Evolutionary conservation across 371 early-diverging fungal species (phyloP).

Genomic region (Mortierella sp.): DNA sequence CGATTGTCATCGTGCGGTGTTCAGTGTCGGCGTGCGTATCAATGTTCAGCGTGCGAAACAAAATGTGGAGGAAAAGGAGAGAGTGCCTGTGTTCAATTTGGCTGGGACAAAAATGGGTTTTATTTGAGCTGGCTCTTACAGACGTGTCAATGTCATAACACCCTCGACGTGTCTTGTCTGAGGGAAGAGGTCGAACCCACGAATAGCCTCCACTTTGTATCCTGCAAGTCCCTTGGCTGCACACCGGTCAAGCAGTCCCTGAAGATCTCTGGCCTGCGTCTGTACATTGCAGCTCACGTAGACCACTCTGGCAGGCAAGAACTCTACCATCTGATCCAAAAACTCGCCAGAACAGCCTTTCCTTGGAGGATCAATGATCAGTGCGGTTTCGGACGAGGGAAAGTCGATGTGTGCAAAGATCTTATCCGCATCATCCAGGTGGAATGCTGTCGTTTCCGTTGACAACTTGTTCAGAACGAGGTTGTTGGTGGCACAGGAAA

Average conservation of each 20-base stretch:
- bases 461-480: slow-evolving; percentile 64
- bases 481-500: slow-evolving; percentile 67
- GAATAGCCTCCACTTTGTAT: slow-evolving; percentile 63
- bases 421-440: slow-evolving; percentile 63
- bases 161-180: slow-evolving; percentile 73
- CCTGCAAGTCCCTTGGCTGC: slow-evolving; percentile 41
- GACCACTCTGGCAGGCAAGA: slow-evolving; percentile 69
- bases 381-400: slow-evolving; percentile 61
- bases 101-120: not conserved
- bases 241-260: slow-evolving; percentile 57
- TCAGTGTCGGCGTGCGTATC: not conserved
- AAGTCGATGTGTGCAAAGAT: slow-evolving; percentile 63
- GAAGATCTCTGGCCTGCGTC: slow-evolving; percentile 68
- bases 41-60: too few species aligned
- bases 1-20: slow-evolving; percentile 32
- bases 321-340: slow-evolving; percentile 67
- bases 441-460: slow-evolving; percentile 61
- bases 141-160: slow-evolving; percentile 62
- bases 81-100: not conserved
- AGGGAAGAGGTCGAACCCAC: slow-evolving; percentile 78
- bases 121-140: slow-evolving; percentile 9
- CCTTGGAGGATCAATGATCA: slow-evolving; percentile 77
- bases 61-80: not conserved
- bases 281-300: slow-evolving; percentile 75
- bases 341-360: slow-evolving; percentile 71